A percentile compares a stretch with the other conserved stretches of the same genome.
phyloP scores from a whole-genome alignment of 352 stramenopile genomes.

The Saprolegnia diclina region DNA sequence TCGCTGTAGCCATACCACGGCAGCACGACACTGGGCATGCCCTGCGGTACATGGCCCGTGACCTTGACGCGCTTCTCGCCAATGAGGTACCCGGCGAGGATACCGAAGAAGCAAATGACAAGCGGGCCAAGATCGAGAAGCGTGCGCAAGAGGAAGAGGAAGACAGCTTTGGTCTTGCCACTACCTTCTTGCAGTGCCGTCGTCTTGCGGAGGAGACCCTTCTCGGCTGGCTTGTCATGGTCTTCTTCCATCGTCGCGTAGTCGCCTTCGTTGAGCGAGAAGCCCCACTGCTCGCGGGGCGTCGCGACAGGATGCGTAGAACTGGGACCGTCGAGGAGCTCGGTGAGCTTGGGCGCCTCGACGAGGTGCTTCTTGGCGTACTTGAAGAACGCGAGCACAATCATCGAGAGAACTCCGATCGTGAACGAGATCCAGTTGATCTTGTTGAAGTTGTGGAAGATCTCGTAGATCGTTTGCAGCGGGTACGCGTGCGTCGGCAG shows the following conservation, averaged over 20 bases:
- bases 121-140: conserved; percentile 60
- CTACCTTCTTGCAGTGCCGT: not conserved
- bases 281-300: conserved; percentile 17
- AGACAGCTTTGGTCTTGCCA: not conserved
- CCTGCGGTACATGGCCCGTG: conserved; percentile 70
- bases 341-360: conserved; percentile 7
- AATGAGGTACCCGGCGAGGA: conserved; percentile 49
- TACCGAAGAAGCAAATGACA: conserved; percentile 72
- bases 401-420: conserved; percentile 43
- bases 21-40: conserved; percentile 49
- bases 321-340: conserved; percentile 24
- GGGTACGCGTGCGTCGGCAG: conserved; percentile 42
- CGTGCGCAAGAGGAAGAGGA: conserved; percentile 35
- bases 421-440: conserved; percentile 49
- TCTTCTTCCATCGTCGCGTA: conserved; percentile 16
- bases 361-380: conserved; percentile 38
- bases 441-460: conserved; percentile 41
- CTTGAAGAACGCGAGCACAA: conserved; percentile 44
- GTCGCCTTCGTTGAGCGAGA: conserved; percentile 22
- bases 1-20: conserved; percentile 41
- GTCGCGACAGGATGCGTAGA: conserved; percentile 25
- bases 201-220: conserved; percentile 3
- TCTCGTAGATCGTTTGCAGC: conserved; percentile 50
- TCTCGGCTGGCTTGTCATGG: not conserved
- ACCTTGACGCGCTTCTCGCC: conserved; percentile 64